Percentiles rank a stretch among this genome's conserved stretches.
Conservation (phyloP, 2,329 filamentous ascomycete genomes). For the Gaeumannomyces sp. region DNA sequence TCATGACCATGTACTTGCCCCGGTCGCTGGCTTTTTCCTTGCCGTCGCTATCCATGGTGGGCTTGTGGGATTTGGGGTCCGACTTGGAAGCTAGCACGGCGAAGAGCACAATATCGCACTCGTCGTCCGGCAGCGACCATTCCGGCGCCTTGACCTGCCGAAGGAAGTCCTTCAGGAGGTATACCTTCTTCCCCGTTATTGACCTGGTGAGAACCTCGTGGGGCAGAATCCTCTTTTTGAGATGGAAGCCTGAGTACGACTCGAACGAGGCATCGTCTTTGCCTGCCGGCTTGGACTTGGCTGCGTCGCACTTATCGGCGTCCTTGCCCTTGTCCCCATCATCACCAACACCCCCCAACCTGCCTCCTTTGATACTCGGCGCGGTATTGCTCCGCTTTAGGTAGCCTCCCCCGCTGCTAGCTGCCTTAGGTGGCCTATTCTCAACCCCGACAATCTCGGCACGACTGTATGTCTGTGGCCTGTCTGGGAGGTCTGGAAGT, state of each 20-base stretch:
- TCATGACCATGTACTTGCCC: slow-evolving; percentile 90
- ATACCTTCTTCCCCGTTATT: slow-evolving; percentile 69
- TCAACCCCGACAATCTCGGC: slow-evolving; percentile 50
- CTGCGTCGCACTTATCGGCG: not conserved
- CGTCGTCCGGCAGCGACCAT: slow-evolving; percentile 73
- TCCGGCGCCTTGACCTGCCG: slow-evolving; percentile 75
- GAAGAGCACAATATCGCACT: slow-evolving; percentile 85
- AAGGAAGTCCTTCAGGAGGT: slow-evolving; percentile 74
- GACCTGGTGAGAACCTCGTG: slow-evolving; percentile 75
- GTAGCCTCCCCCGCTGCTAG: slow-evolving; percentile 17
- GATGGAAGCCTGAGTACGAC: slow-evolving; percentile 76
- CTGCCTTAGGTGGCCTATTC: slow-evolving; percentile 9
- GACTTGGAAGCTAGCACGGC: slow-evolving; percentile 87
- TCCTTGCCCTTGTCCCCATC: slow-evolving; percentile 5
- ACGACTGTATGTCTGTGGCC: slow-evolving; percentile 51
- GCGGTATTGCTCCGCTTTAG: slow-evolving; percentile 39
- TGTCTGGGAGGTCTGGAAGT: slow-evolving; percentile 41
- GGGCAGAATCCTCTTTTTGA: slow-evolving; percentile 76
- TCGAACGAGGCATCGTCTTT: slow-evolving; percentile 63
- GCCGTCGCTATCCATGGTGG: slow-evolving; percentile 32
- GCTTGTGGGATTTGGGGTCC: slow-evolving; percentile 59
- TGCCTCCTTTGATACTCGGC: slow-evolving; percentile 21
- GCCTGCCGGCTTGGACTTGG: slow-evolving; percentile 15
- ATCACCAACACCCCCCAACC: not conserved
- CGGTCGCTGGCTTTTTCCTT: slow-evolving; percentile 46